Evolutionary conservation across 805 yeast genomes (phyloP), one percentile per base, ranked within the genome.

Genomic region (Alloascoidea africana): DNA sequence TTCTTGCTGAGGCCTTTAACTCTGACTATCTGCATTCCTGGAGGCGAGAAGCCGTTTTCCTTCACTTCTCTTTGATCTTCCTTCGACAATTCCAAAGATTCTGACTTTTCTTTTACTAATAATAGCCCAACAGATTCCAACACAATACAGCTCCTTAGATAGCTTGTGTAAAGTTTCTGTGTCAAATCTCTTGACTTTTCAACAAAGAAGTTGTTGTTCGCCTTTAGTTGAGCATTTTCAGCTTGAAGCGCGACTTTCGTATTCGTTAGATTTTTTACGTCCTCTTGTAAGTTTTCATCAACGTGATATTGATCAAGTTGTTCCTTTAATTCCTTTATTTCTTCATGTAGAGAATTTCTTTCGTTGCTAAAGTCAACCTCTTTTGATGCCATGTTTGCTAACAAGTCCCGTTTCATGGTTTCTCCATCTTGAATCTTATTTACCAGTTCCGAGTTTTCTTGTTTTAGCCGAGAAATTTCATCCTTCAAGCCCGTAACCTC

Each of bases 81-180:
- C n/a, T n/a, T n/a, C n/a, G n/a, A n/a, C n/a, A n/a, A n/a, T n/a
- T n/a, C n/a, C n/a, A n/a, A n/a, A n/a, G n/a, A n/a, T n/a, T n/a
- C n/a, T n/a, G n/a, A n/a, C n/a, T n/a, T n/a, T n/a, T n/a, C n/a
- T n/a, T n/a, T n/a, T 2, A 70, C 62, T 36, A 82, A 64, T 30
- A 85, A 63, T 35, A 86, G 60, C 0, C 96, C 96, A 64, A 86
- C 74, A 2, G 78, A 66, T 49, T 82, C 93, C 23, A 83, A 58
- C 2, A 79, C 58, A 35, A 68, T 59, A 41, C 87, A 76, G 33
- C 66, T 63, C 8, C 58, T 50, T 32, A 43, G 38, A 35, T 55
- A 50, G 11, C 48, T 44, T 3, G 56, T 52, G 38, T 50, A 55
- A 18, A 63, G 47, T 18, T 62, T 47, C 27, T 60, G 62, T 36